Evolutionary conservation across 192 early-diverging fungal genomes (phyloP).

Genomic region (Jimgerdemannia flammicorona): DNA sequence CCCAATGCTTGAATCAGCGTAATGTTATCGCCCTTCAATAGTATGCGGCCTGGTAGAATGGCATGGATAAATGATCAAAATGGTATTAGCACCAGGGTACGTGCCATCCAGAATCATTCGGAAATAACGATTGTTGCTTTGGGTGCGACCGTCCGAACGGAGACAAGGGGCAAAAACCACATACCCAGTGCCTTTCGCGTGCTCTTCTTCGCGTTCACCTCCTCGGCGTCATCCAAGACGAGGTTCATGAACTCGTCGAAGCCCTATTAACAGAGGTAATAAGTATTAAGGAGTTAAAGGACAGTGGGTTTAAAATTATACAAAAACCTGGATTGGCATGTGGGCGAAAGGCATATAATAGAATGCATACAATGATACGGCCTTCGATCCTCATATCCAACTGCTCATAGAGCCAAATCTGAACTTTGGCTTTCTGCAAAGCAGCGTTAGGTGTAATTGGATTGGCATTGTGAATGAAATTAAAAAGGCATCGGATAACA

Average conservation of each 20-base stretch:
- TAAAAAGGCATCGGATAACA: too few species aligned
- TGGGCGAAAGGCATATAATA: neutral
- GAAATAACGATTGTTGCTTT: neutral
- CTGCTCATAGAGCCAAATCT: constrained; percentile 95
- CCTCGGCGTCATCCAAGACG: constrained; percentile 87
- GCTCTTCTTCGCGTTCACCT: constrained; percentile 77
- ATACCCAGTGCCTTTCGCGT: constrained; percentile 71
- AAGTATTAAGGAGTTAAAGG: neutral
- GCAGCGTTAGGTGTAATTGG: neutral
- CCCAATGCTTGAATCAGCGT: constrained; percentile 66
- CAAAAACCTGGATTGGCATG: too few species aligned
- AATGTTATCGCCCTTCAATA: constrained; percentile 98
- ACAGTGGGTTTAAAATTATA: neutral
- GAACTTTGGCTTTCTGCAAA: constrained; percentile 77
- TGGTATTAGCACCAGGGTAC: neutral
- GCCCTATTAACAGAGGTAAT: constrained; percentile 55
- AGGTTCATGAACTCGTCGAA: constrained; percentile 99
- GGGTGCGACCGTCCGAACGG: neutral
- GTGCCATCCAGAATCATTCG: neutral
- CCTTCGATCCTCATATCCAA: constrained; percentile 87
- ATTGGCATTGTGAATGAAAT: neutral
- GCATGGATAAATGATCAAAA: neutral
- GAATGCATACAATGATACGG: constrained; percentile 73
- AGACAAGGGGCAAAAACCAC: neutral
- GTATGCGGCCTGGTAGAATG: constrained; percentile 64